Evolutionary conservation across 2,329 filamentous ascomycete species (phyloP).

Genomic region (Aspergillus amoenus): DNA sequence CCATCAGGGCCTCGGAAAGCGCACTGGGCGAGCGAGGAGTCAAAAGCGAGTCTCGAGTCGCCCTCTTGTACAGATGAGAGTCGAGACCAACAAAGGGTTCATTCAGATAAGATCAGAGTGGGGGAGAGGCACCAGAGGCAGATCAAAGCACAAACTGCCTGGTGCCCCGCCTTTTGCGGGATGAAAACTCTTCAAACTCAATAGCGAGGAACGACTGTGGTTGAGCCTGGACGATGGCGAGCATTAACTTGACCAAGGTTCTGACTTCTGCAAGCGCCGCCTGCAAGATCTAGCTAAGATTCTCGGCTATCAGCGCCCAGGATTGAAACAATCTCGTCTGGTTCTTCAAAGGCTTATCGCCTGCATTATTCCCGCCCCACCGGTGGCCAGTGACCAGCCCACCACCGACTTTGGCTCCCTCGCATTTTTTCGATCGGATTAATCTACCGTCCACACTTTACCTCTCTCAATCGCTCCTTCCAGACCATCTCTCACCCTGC

Average conservation of each 20-base stretch:
- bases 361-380: conserved; percentile 1
- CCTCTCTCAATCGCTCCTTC: conserved; percentile 7
- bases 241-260: not conserved
- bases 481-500: not conserved
- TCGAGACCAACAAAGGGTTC: not conserved
- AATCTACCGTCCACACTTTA: conserved; percentile 1
- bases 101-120: not conserved
- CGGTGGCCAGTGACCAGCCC: not conserved
- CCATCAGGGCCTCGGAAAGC: conserved; percentile 7
- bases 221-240: not conserved
- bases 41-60: not conserved
- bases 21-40: not conserved
- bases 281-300: conserved; percentile 5
- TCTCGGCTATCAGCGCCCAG: not conserved
- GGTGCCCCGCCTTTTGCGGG: conserved; percentile 1
- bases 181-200: conserved; percentile 9
- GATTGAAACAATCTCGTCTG: not conserved
- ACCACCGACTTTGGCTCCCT: not conserved
- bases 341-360: conserved; percentile 3
- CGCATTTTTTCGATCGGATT: conserved; percentile 8
- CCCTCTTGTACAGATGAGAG: not conserved
- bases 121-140: not conserved
- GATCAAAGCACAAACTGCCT: not conserved
- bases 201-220: not conserved
- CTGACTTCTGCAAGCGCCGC: not conserved